Conservation (phyloP, 108 stramenopile species). For the Mayamaea pseudoterrestris region DNA sequence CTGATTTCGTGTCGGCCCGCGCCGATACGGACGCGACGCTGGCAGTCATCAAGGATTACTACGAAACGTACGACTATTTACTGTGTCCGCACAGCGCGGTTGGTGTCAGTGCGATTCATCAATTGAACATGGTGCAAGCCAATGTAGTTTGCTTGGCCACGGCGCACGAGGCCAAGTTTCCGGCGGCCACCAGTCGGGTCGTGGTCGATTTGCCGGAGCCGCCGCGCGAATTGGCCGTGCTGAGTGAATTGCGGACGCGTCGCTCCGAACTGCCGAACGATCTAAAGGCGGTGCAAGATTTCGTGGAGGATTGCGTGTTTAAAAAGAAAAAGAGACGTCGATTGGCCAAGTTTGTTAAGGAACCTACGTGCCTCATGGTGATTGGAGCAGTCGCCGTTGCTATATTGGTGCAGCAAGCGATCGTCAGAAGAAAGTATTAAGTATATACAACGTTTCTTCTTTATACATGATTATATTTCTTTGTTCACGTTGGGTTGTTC, state of each 20-base stretch:
- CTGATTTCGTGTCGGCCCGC: constrained; percentile 80
- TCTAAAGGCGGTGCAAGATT: constrained; percentile 60
- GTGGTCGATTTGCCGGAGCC: constrained; percentile 64
- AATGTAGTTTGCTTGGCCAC: constrained; percentile 87
- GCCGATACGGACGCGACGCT: constrained; percentile 79
- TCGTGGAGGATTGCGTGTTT: constrained; percentile 38
- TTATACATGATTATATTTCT: no score
- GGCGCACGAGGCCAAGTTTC: constrained; percentile 97
- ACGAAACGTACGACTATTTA: constrained; percentile 79
- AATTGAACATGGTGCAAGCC: constrained; percentile 35
- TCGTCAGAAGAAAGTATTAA: no score
- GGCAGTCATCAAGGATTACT: constrained; percentile 65
- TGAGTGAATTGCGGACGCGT: constrained; percentile 53
- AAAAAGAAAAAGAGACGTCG: neutral
- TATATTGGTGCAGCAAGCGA: no score
- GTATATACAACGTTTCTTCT: no score
- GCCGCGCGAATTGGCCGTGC: constrained; percentile 40
- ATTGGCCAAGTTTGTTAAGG: neutral
- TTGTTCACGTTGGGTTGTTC: no score
- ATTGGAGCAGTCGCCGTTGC: no score
- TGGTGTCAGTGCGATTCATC: constrained; percentile 83
- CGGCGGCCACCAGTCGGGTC: constrained; percentile 70
- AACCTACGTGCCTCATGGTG: neutral
- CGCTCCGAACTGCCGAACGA: constrained; percentile 71
- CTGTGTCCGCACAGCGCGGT: constrained; percentile 96